phyloP scores from a whole-genome alignment of 768 basidiomycete genomes.

The Epithele typhae region DNA sequence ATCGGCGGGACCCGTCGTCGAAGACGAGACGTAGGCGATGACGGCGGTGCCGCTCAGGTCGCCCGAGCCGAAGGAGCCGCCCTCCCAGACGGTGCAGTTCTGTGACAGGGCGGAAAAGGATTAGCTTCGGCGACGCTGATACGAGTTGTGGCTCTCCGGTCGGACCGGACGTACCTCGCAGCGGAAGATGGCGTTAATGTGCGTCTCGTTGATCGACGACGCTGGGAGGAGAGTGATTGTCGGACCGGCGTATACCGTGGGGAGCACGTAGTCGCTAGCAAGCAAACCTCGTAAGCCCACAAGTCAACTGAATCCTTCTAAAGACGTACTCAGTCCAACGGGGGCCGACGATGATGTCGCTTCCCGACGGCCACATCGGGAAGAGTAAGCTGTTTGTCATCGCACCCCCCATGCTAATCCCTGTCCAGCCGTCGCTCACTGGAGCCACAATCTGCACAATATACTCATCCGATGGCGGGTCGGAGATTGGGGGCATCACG shows the following conservation, averaged over 20 bases:
- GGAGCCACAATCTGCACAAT: constrained; percentile 25
- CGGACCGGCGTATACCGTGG: constrained; percentile 21
- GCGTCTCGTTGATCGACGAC: constrained; percentile 23
- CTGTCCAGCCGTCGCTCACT: constrained; percentile 23
- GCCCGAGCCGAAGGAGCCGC: constrained; percentile 24
- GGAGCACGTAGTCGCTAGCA: constrained; percentile 26
- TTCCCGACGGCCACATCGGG: constrained; percentile 23
- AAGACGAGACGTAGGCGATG: constrained; percentile 24
- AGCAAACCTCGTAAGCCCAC: no score
- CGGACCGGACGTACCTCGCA: constrained; percentile 21
- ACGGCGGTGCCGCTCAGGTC: constrained; percentile 21
- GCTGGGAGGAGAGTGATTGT: constrained; percentile 22
- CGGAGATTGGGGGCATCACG: constrained; percentile 21
- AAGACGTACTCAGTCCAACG: constrained; percentile 24
- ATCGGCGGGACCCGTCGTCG: constrained; percentile 19
- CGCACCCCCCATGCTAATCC: constrained; percentile 23
- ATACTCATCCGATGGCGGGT: constrained; percentile 22
- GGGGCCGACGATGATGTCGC: constrained; percentile 21
- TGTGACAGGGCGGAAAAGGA: no score
- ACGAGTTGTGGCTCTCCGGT: background rate
- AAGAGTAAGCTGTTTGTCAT: constrained; percentile 28
- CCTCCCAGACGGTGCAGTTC: constrained; percentile 28
- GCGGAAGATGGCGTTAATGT: constrained; percentile 26
- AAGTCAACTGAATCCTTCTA: background rate
- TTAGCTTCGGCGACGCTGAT: background rate